Base-by-base conservation (phyloP, 2,329 filamentous ascomycete genomes). In the Trichoderma asperellum region DNA sequence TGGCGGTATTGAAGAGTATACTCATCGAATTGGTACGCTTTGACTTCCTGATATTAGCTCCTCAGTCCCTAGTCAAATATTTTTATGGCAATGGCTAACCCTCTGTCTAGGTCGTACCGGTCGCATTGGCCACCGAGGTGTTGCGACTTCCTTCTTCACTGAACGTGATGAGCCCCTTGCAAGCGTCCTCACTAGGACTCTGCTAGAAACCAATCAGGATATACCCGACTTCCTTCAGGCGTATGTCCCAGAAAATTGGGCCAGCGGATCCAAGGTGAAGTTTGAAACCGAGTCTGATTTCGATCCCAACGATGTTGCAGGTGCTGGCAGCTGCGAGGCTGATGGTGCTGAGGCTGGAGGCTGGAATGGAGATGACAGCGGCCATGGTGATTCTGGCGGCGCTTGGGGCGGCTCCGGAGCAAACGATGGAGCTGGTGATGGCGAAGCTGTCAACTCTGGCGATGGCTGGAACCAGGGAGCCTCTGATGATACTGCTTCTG, bases 1-100 rank as follows among this genome's bases (percentile, higher is more conserved):
- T 74, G 94, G 93, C n/a, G 95, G 94, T 2, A 97, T 97, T 68
- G 89, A 92, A 60, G 96, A 98, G 78, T 99, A 98, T 75, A 89
- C 92, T 32, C 96, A 99, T 77, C 93, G 96, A 14, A 98, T 98
- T 77, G 96, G 92, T 93, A 88, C 81, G 85, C 76, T 29, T 14
- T 37, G 11, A 12, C 18, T 49, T 11, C 24, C 29, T 49, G n/a
- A 12, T 11, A 7, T 32, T 11, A 10, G 40, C 40, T n/a, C 6
- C 40, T 7, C 40, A n/a, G 40, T 52, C 10, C n/a, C 18, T 16
- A 32, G 10, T 16, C 3, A 18, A 24, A 24, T 21, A 10, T 57
- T 18, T 21, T 6, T 4, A 57, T 34, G 6, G 27, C 34, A 27
- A 3, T 6, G 1, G 1, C 68, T 74, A 65, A 73, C 55, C 40